phyloP scores from a whole-genome alignment of 352 stramenopile genomes.

The Phytophthora capsici region DNA sequence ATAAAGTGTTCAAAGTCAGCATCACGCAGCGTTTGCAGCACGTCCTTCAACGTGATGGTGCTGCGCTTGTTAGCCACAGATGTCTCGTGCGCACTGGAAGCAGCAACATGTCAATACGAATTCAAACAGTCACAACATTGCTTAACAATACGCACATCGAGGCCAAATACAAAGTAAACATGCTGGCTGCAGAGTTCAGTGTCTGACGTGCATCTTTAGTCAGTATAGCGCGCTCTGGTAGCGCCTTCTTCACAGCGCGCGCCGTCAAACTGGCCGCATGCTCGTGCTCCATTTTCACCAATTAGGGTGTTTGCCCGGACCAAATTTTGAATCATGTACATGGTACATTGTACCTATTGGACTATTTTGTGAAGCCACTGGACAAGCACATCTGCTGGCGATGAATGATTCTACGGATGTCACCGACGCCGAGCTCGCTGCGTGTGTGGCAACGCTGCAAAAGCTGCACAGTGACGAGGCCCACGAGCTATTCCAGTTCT shows the following conservation, averaged over 20 bases:
- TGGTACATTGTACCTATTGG: not conserved
- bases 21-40: conserved; percentile 71
- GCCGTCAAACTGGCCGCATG: conserved; percentile 70
- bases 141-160: conserved; percentile 52
- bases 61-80: conserved; percentile 75
- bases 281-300: conserved; percentile 68
- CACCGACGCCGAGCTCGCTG: conserved; percentile 58
- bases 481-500: conserved; percentile 52
- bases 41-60: conserved; percentile 79
- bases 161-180: conserved; percentile 84
- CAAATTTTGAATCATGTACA: not conserved
- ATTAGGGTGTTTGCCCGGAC: not conserved
- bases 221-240: conserved; percentile 72
- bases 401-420: conserved; percentile 31
- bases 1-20: conserved; percentile 85
- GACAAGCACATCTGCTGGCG: conserved; percentile 2
- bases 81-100: conserved; percentile 68
- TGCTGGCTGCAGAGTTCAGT: conserved; percentile 73
- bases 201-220: conserved; percentile 72
- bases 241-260: conserved; percentile 68
- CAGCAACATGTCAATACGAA: not conserved
- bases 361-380: not conserved
- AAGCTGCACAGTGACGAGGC: conserved; percentile 58
- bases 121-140: too few relatives aligned
- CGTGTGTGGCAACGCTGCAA: conserved; percentile 60